phyloP scores from a whole-genome alignment of 2,329 filamentous ascomycete genomes.

The Grosmannia clavigera region DNA sequence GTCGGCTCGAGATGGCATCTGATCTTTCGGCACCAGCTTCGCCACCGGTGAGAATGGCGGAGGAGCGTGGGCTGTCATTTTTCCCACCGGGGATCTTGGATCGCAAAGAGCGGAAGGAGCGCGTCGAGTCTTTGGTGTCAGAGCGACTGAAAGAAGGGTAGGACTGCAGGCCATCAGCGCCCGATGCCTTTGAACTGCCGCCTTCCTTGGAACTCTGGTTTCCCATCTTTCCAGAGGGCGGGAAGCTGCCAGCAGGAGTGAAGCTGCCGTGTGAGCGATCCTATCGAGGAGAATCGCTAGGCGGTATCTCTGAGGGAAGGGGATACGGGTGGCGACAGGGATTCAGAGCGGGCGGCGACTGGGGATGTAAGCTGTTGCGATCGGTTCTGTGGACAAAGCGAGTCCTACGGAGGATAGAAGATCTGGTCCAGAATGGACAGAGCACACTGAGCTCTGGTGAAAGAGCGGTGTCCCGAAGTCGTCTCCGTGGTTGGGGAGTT shows the following conservation, averaged over 20 bases:
- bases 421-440: constrained; percentile 34
- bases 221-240: constrained; percentile 44
- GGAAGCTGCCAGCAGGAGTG: background rate
- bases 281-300: background rate
- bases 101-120: constrained; percentile 72
- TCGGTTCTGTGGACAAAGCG: background rate
- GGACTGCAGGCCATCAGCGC: constrained; percentile 55
- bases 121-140: constrained; percentile 84
- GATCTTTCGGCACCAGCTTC: constrained; percentile 49
- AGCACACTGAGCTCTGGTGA: constrained; percentile 32
- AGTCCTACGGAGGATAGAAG: constrained; percentile 40
- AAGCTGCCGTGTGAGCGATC: background rate
- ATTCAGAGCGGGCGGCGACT: background rate
- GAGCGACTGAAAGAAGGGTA: constrained; percentile 88
- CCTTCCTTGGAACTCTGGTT: constrained; percentile 59
- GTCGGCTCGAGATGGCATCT: constrained; percentile 60
- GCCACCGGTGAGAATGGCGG: constrained; percentile 51
- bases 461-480: constrained; percentile 30
- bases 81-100: constrained; percentile 79
- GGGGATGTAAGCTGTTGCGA: constrained; percentile 5
- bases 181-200: constrained; percentile 38
- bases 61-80: constrained; percentile 71
- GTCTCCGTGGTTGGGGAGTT: constrained; percentile 31
- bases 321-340: background rate
- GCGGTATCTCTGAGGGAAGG: constrained; percentile 13